A percentile compares a stretch with the other conserved stretches of the same genome.
These are phyloP conservation scores for Penicillium hesseltinei DNA, from an alignment of 2,329 filamentous ascomycete species.

Conservation along the genomic window DNA sequence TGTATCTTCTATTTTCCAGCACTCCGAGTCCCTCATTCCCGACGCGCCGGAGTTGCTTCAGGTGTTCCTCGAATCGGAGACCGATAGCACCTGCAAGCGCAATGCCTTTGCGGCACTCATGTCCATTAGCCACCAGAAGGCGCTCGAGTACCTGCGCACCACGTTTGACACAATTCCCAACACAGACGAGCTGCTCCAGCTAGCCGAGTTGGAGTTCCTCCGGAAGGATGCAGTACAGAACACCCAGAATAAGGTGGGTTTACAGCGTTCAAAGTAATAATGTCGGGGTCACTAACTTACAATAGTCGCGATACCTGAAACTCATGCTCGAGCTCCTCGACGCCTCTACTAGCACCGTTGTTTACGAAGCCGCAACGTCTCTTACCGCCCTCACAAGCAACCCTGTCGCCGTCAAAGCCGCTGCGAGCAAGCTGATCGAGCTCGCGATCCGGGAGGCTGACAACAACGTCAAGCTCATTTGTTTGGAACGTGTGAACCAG, in stretches of 20 bases:
- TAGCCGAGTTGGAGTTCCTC: conserved; percentile 96
- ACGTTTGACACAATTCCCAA: conserved; percentile 94
- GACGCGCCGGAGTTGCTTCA: conserved; percentile 92
- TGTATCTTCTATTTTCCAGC: conserved; percentile 84
- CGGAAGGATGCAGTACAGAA: conserved; percentile 96
- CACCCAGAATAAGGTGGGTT: conserved; percentile 79
- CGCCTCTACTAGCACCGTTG: conserved; percentile 86
- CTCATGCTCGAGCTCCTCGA: conserved; percentile 96
- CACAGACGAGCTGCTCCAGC: conserved; percentile 86
- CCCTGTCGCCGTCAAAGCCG: conserved; percentile 95
- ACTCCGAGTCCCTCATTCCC: conserved; percentile 87
- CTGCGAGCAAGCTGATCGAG: conserved; percentile 93
- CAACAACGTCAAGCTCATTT: conserved; percentile 99
- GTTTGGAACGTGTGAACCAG: conserved; percentile 88
- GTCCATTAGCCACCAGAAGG: conserved; percentile 90
- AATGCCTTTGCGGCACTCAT: conserved; percentile 93
- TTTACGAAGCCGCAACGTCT: conserved; percentile 95
- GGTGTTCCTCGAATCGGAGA: conserved; percentile 85
- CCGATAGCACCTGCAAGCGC: conserved; percentile 92
- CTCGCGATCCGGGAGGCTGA: conserved; percentile 96
- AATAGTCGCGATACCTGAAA: conserved; percentile 79
- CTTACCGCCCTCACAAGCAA: conserved; percentile 92
- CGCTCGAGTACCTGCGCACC: conserved; percentile 78
- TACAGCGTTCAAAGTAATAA: not conserved
- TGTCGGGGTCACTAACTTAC: conserved; percentile 27